Evolutionary conservation across 2,329 filamentous ascomycete genomes (phyloP), one percentile per base, ranked within the genome.

Genomic region (Diplodia sapinea): DNA sequence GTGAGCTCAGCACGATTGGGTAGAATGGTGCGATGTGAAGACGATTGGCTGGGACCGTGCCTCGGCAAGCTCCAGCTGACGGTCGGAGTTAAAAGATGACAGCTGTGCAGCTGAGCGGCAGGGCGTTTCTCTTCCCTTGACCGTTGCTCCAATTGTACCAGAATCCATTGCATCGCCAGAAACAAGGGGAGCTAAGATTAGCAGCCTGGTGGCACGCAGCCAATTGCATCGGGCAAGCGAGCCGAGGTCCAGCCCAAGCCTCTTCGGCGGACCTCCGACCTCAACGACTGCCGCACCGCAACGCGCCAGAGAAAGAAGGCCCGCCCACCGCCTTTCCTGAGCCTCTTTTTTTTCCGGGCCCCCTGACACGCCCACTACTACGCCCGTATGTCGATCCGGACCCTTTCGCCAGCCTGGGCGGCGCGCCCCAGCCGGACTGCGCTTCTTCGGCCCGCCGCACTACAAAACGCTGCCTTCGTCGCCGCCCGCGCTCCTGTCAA

Each of bases 311-410:
- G 7, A n/a, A 29, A 38, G 40, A 43, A 15, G 40, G 23, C 29
- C 59, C 38, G 17, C 17, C 43, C 59, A 63, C 59, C 59, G 59
- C 59, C 59, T 63, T 49, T 63, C 47, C 13, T 26, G 31, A 61
- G 17, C 13, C 31, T 59, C 26, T 38, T 38, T 51, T 23, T 47
- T 47, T 20, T 20, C 20, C 3, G 17, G 31, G 5, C 17, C 43
- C 43, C 43, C 43, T 47, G 43, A n/a, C 47, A 26, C 56, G 23
- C 50, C 11, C 20, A 17, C 29, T n/a, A 36, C 29, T 63, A 63
- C 59, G 59, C 33, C 59, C 59, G 59, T 63, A 63, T 63, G 59
- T 51, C 59, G 59, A 33, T 31, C 12, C 23, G 29, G 12, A 33
- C n/a, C 12, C 43, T 49, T 49, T 51, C 59, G 36, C 38, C 59